Conservation (phyloP, 2,329 filamentous ascomycete species). For the Aspergillus sp. region DNA sequence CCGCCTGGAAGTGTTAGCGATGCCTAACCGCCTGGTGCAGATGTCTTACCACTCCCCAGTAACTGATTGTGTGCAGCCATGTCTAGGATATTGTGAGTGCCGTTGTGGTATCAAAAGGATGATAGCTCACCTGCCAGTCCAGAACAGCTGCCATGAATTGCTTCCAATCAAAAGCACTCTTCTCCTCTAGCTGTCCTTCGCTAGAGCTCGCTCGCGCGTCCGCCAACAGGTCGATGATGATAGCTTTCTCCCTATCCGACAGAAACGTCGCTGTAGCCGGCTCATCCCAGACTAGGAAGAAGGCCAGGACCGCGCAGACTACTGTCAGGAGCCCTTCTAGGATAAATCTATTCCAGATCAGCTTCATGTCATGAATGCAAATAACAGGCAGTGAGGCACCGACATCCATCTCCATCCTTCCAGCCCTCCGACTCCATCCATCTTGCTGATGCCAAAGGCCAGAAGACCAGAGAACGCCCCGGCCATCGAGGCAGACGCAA, state of each 20-base stretch:
- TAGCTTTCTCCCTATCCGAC: slow-evolving; percentile 38
- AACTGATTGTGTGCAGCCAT: background rate
- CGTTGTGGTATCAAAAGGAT: background rate
- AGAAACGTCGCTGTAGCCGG: slow-evolving; percentile 46
- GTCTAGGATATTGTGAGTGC: background rate
- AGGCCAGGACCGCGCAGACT: slow-evolving; percentile 42
- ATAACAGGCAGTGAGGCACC: background rate
- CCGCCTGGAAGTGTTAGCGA: background rate
- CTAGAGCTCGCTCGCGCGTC: slow-evolving; percentile 28
- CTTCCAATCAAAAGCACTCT: slow-evolving; percentile 31
- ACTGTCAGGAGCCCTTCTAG: slow-evolving; percentile 50
- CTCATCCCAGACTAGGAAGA: slow-evolving; percentile 46
- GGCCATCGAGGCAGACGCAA: slow-evolving; percentile 48
- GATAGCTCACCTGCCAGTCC: slow-evolving; percentile 42
- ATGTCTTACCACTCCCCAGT: background rate
- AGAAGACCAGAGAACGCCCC: slow-evolving; percentile 54
- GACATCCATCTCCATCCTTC: slow-evolving; percentile 52
- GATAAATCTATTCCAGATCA: slow-evolving; percentile 30
- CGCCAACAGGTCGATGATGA: slow-evolving; percentile 29
- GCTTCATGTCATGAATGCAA: background rate
- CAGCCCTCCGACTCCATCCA: slow-evolving; percentile 50
- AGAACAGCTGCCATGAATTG: slow-evolving; percentile 40
- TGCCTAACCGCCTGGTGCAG: background rate
- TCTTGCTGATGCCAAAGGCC: slow-evolving; percentile 52
- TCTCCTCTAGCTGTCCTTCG: slow-evolving; percentile 17